phyloP scores from a whole-genome alignment of 495 filamentous ascomycete genomes.

The Aspergillus nanangensis region DNA sequence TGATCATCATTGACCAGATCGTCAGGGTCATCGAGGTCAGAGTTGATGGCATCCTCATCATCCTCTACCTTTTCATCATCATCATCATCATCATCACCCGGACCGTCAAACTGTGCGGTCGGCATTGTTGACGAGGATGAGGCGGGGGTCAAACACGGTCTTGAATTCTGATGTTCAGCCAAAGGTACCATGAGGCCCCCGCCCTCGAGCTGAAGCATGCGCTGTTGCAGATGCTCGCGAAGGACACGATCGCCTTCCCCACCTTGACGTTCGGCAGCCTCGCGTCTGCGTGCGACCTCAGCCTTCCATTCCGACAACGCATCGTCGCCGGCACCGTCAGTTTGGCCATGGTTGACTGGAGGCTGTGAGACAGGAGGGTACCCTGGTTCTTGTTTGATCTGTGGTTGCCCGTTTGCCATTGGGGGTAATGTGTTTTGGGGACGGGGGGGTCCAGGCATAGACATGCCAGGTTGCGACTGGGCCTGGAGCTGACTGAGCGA shows the following conservation, averaged over 20 bases:
- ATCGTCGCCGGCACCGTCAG: slow-evolving; percentile 64
- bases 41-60: slow-evolving; percentile 97
- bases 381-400: slow-evolving; percentile 45
- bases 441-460: slow-evolving; percentile 39
- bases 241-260: slow-evolving; percentile 50
- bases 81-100: slow-evolving; percentile 43
- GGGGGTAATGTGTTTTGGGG: slow-evolving; percentile 32
- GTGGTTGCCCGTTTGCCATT: slow-evolving; percentile 40
- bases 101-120: slow-evolving; percentile 61
- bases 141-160: too few relatives aligned
- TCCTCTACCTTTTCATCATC: slow-evolving; percentile 57
- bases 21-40: slow-evolving; percentile 92
- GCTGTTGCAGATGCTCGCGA: slow-evolving; percentile 42
- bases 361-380: slow-evolving; percentile 39
- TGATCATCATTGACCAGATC: slow-evolving; percentile 70
- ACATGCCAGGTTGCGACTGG: slow-evolving; percentile 31
- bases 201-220: slow-evolving; percentile 66
- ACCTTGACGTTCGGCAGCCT: slow-evolving; percentile 58
- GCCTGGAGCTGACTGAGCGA: slow-evolving; percentile 64
- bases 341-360: slow-evolving; percentile 50
- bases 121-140: slow-evolving; percentile 12
- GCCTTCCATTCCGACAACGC: slow-evolving; percentile 52
- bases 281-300: slow-evolving; percentile 49
- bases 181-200: slow-evolving; percentile 77
- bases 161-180: slow-evolving; percentile 25